A percentile compares a stretch with the other conserved stretches of the same genome.
These are phyloP conservation scores for Candida fluviatilis DNA, from an alignment of 805 yeast genomes.

Conservation along the genomic window DNA sequence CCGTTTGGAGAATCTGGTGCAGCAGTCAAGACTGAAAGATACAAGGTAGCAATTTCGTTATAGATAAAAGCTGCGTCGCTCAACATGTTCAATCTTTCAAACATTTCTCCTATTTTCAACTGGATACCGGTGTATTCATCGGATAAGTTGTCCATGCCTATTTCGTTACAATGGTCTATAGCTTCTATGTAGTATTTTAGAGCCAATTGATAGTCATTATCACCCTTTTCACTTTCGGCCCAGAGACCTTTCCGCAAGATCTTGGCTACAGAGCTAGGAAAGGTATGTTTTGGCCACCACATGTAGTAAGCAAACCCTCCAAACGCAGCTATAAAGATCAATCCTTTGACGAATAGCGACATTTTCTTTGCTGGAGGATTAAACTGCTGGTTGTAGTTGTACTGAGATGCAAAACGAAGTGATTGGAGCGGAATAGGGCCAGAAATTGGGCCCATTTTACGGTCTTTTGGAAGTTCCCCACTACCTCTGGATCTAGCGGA, in stretches of 20 bases:
- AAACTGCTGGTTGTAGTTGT: slow-evolving; percentile 11
- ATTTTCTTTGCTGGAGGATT: slow-evolving; percentile 10
- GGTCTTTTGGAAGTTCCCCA: too few relatives aligned
- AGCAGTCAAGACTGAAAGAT: slow-evolving; percentile 48
- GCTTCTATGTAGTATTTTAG: slow-evolving; percentile 72
- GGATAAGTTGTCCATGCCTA: slow-evolving; percentile 52
- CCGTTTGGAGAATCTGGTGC: slow-evolving; percentile 23
- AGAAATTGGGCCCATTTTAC: too few relatives aligned
- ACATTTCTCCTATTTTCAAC: slow-evolving; percentile 83
- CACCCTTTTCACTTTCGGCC: slow-evolving; percentile 74
- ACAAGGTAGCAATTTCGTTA: slow-evolving; percentile 59
- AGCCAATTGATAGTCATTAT: slow-evolving; percentile 63
- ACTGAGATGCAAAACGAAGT: slow-evolving; percentile 1
- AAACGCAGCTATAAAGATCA: slow-evolving; percentile 11
- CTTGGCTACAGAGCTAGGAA: slow-evolving; percentile 67
- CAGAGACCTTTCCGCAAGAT: slow-evolving; percentile 70
- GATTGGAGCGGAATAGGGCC: background rate
- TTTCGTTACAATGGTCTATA: slow-evolving; percentile 53
- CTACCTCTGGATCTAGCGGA: too few relatives aligned
- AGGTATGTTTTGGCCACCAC: slow-evolving; percentile 67
- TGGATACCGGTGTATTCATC: slow-evolving; percentile 92
- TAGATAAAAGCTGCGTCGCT: slow-evolving; percentile 67
- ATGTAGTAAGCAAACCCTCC: slow-evolving; percentile 32
- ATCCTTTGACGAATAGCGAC: slow-evolving; percentile 10
- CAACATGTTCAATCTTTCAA: slow-evolving; percentile 58